phyloP scores from a whole-genome alignment of 805 yeast species.

The Yarrowia keelungensis region DNA sequence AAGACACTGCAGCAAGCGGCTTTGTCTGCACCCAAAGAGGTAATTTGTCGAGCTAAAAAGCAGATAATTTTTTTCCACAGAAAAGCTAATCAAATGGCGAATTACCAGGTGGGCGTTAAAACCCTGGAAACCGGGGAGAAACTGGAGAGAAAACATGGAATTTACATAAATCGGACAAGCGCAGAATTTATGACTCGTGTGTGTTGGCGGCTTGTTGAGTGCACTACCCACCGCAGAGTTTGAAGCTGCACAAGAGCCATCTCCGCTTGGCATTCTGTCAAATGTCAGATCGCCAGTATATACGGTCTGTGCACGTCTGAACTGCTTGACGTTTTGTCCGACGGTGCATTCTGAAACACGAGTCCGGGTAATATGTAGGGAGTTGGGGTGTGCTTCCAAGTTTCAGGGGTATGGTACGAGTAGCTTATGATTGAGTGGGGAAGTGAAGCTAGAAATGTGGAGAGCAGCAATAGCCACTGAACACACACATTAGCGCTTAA shows the following conservation, averaged over 20 bases:
- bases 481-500: too few relatives aligned
- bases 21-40: not conserved
- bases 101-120: not conserved
- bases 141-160: too few relatives aligned
- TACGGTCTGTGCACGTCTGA: not conserved
- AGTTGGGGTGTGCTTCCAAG: not conserved
- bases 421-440: not conserved
- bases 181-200: not conserved
- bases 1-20: not conserved
- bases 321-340: too few relatives aligned
- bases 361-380: conserved; percentile 34
- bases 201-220: not conserved
- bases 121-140: too few relatives aligned
- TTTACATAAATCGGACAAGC: not conserved
- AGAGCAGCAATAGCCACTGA: too few relatives aligned
- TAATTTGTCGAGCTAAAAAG: not conserved
- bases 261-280: too few relatives aligned
- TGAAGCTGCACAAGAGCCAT: too few relatives aligned
- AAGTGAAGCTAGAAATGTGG: too few relatives aligned
- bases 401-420: not conserved
- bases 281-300: not conserved
- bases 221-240: not conserved
- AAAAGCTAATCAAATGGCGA: not conserved
- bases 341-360: conserved; percentile 15
- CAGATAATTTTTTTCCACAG: not conserved